Evolutionary conservation across 108 stramenopile species (phyloP), one percentile per base, ranked within the genome.

Genomic region (Thalassiosira profunda): DNA sequence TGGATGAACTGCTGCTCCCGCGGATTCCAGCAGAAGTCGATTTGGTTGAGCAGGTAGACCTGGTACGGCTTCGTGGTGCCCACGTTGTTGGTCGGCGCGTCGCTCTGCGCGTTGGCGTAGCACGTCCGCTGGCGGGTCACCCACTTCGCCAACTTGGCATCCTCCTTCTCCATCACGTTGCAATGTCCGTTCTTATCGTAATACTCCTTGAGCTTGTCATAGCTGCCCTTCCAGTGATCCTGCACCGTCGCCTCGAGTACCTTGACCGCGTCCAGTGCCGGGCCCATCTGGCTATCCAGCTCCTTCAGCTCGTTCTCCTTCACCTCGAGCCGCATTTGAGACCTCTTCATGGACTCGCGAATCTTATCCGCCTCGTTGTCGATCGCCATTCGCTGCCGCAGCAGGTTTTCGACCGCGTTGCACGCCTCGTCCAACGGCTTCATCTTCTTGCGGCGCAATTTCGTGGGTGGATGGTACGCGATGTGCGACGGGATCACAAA

Each of bases 141-240:
- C 52, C 52, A 53, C 20, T 53, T 53, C 11, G 52, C 6, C 11
- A 53, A 20, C 33, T 53, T 53, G 52, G 24, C 33, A 53, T 53
- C 52, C 33, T 53, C 52, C 52, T 53, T 53, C 20, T 53, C 52
- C 52, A 53, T 53, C 12, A 53, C 24, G 20, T 53, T 53, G 52
- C 52, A 14, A 30, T 53, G 52, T 4, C 52, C 52, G 33, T 18
- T 18, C 52, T 53, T 26, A n/a, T 53, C 52, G 25, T 53, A 53
- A 26, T 53, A 53, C n/a, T 53, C 52, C 14, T 20, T 53, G 6
- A 53, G 20, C 33, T 53, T 53, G 4, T 31, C 14, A 30, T 53
- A 53, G 29, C 28, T 53, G n/a, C 4, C 33, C 52, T 53, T 53
- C 52, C 52, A 53, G 24, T 53, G 28, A 30, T 53, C 52, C 14